Evolutionary conservation across 2,329 filamentous ascomycete species (phyloP), one percentile per base, ranked within the genome.

Genomic region (Furcasterigmium sp.): DNA sequence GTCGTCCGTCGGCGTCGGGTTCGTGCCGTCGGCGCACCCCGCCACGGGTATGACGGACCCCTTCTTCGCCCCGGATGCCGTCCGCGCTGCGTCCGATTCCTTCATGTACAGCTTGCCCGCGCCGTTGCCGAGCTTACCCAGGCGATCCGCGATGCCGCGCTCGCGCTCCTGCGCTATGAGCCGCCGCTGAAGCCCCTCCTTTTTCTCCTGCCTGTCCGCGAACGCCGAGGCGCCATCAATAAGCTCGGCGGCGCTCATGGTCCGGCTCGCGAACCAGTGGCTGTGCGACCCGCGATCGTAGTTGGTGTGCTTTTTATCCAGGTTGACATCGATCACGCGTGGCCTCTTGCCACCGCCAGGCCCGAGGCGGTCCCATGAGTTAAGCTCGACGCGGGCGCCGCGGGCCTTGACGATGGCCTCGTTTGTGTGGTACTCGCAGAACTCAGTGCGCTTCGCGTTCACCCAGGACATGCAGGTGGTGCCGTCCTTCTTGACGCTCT

Each of bases 401-500:
- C 72, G 70, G 42, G 57, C 80, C 58, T 87, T 91, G 43, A 82
- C 78, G 3, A 97, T 69, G 20, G 88, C 84, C 20, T 88, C 71
- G 53, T 94, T 90, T 52, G 95, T 81, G 63, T 98, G 93, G 53
- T 85, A 98, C 51, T 95, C 90, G 66, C 93, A 98, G 59, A 86
- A 88, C 54, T 95, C 84, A 0, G 91, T 95, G 55, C 90, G 87
- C 42, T 89, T 82, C 51, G 79, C 81, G 62, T 98, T 91, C 46
- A 98, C 75, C 93, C 93, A 98, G 21, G 78, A 69, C 26, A 78
- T 81, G 62, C 93, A 98, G 37, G 76, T 68, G 44, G 86, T 77
- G 30, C 93, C 91, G 58, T 96, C 89, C 56, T 87, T 91, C 60
- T 87, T 89, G 50, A 89, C 70, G 7, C 83, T 81, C 58, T 91